Conservation (phyloP, 176 grass and related monocot genomes). For the Triticum turgidum region DNA sequence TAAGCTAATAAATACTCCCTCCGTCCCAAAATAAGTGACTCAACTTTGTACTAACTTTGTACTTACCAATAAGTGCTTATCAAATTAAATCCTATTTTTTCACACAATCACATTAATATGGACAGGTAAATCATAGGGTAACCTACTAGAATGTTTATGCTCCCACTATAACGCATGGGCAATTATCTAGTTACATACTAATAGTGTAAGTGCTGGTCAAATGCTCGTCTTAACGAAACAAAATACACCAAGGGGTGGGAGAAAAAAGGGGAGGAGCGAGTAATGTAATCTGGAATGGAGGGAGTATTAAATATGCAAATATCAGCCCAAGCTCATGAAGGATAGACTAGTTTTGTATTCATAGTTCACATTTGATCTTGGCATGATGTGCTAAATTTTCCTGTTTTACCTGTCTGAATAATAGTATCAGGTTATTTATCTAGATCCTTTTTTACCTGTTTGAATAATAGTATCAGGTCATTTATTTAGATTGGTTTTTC, state of each 20-base stretch:
- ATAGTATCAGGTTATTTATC: background rate
- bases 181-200: background rate
- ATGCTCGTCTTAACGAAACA: background rate
- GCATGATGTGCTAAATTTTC: background rate
- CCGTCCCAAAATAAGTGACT: too few species aligned
- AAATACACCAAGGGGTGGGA: background rate
- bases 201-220: background rate
- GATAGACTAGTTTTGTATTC: background rate
- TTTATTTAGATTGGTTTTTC: slow-evolving; percentile 6
- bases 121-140: too few species aligned
- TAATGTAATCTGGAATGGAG: background rate
- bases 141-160: too few species aligned
- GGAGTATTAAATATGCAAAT: background rate
- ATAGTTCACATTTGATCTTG: background rate
- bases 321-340: slow-evolving; percentile 6
- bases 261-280: too few species aligned
- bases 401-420: background rate
- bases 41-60: too few species aligned
- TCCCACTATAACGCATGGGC: too few species aligned
- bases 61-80: too few species aligned
- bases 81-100: too few species aligned
- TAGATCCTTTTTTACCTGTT: background rate
- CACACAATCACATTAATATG: too few species aligned
- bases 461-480: background rate
- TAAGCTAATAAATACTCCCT: too few species aligned